Conservation (phyloP, 768 basidiomycete species). For the Cystofilobasidium bisporidii region DNA sequence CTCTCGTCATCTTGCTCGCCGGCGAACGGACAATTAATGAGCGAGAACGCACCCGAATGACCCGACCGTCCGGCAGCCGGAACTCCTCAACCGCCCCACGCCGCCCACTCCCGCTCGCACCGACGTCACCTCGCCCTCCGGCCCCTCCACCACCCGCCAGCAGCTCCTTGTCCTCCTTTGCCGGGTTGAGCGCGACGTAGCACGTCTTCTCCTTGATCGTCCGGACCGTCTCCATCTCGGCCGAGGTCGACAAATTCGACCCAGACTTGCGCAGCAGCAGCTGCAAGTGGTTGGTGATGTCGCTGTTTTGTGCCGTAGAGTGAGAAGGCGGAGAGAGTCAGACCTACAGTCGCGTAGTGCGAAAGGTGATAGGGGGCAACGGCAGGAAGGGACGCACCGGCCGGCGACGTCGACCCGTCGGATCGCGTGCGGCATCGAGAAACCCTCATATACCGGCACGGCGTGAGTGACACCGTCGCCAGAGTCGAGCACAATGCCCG, state of each 20-base stretch:
- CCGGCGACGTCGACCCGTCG: slow-evolving; percentile 93
- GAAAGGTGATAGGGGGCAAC: too few species aligned
- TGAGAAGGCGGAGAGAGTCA: not conserved
- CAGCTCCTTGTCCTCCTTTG: slow-evolving; percentile 90
- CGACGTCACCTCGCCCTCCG: slow-evolving; percentile 34
- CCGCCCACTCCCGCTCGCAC: slow-evolving; percentile 15
- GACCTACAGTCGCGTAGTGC: too few species aligned
- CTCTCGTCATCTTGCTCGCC: slow-evolving; percentile 3
- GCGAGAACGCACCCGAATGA: slow-evolving; percentile 59
- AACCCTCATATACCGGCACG: slow-evolving; percentile 97
- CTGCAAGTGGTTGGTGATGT: slow-evolving; percentile 94
- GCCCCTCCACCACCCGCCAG: slow-evolving; percentile 31
- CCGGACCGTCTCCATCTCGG: slow-evolving; percentile 91
- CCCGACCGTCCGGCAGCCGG: slow-evolving; percentile 85
- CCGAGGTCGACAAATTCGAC: slow-evolving; percentile 89
- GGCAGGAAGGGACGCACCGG: slow-evolving; percentile 49
- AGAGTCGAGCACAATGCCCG: slow-evolving; percentile 97
- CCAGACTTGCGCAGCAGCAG: slow-evolving; percentile 86
- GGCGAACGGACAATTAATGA: not conserved
- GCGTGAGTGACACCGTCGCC: slow-evolving; percentile 98
- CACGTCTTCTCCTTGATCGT: slow-evolving; percentile 98
- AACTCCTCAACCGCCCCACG: slow-evolving; percentile 68
- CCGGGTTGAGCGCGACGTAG: slow-evolving; percentile 83
- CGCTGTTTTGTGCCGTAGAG: slow-evolving; percentile 55
- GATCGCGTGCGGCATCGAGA: slow-evolving; percentile 98